phyloP scores from a whole-genome alignment of 2,329 filamentous ascomycete genomes.

The Fusarium begoniae region DNA sequence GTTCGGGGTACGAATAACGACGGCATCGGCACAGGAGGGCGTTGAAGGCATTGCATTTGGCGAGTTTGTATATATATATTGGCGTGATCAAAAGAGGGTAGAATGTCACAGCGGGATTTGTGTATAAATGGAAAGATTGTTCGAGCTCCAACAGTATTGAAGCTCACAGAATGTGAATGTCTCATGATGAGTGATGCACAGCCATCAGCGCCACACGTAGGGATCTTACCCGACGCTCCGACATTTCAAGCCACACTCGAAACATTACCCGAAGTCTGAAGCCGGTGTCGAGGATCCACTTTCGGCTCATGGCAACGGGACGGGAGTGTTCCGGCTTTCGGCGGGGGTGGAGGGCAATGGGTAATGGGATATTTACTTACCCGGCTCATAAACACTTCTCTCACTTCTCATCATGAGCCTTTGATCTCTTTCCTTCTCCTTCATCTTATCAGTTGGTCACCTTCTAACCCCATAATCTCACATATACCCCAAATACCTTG shows the following conservation, averaged over 20 bases:
- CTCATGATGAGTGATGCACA: conserved; percentile 8
- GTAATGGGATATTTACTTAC: conserved; percentile 38
- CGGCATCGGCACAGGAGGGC: conserved; percentile 19
- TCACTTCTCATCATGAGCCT: conserved; percentile 2
- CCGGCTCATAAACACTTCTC: conserved; percentile 19
- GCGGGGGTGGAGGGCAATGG: conserved; percentile 17
- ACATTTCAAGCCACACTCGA: conserved; percentile 12
- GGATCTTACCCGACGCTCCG: conserved; percentile 22
- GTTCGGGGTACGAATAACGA: conserved; percentile 29
- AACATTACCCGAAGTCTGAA: conserved; percentile 39
- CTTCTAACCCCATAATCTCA: neutral
- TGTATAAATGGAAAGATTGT: neutral
- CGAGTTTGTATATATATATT: neutral
- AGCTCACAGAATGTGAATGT: neutral
- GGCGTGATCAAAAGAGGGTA: neutral
- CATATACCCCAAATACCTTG: neutral
- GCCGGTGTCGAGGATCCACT: conserved; percentile 29
- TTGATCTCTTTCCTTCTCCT: neutral
- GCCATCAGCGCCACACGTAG: conserved; percentile 4
- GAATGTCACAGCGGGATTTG: neutral
- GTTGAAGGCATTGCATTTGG: conserved; percentile 3
- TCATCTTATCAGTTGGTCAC: neutral
- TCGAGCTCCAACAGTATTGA: neutral
- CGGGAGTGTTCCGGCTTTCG: conserved; percentile 25
- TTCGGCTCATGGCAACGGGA: conserved; percentile 33